Conservation (phyloP, 306 rosid genomes). For the Luffa aegyptiaca region DNA sequence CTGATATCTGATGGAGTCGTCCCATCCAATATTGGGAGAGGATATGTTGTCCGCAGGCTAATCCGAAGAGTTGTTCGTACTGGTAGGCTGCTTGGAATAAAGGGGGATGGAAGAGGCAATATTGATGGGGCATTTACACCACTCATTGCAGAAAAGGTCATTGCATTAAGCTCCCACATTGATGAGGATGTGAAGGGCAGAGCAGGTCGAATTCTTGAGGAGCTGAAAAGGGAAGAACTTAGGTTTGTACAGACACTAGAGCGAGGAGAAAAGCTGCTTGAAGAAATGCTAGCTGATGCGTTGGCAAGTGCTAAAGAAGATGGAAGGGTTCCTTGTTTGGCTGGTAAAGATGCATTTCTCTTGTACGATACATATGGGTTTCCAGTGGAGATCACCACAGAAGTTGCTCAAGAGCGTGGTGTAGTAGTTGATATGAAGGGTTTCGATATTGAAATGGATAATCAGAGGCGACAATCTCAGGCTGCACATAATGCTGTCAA, state of each 20-base stretch:
- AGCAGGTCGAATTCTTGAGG: constrained; percentile 58
- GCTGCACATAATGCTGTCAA: constrained; percentile 85
- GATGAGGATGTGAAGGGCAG: constrained; percentile 56
- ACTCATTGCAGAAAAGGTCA: constrained; percentile 62
- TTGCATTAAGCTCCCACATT: constrained; percentile 62
- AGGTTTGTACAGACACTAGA: constrained; percentile 89
- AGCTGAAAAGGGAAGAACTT: constrained; percentile 91
- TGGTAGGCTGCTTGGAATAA: constrained; percentile 90
- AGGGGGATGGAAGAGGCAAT: constrained; percentile 71
- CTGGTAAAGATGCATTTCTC: constrained; percentile 84
- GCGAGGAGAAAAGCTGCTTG: constrained; percentile 82
- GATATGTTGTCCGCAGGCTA: constrained; percentile 84
- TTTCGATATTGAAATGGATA: constrained; percentile 89
- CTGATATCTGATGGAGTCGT: constrained; percentile 86
- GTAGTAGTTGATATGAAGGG: constrained; percentile 66
- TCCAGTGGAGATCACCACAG: constrained; percentile 87
- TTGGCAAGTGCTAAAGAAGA: constrained; percentile 43
- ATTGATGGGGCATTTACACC: constrained; percentile 85
- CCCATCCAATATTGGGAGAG: constrained; percentile 90
- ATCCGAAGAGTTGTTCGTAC: constrained; percentile 91
- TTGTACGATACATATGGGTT: constrained; percentile 88
- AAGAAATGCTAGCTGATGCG: constrained; percentile 70
- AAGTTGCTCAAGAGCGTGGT: constrained; percentile 89
- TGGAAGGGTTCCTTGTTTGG: constrained; percentile 54
- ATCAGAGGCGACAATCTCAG: constrained; percentile 92